Evolutionary conservation across 148 eudicot genomes (phyloP).

Genomic region (Camellia lanceoleosa): DNA sequence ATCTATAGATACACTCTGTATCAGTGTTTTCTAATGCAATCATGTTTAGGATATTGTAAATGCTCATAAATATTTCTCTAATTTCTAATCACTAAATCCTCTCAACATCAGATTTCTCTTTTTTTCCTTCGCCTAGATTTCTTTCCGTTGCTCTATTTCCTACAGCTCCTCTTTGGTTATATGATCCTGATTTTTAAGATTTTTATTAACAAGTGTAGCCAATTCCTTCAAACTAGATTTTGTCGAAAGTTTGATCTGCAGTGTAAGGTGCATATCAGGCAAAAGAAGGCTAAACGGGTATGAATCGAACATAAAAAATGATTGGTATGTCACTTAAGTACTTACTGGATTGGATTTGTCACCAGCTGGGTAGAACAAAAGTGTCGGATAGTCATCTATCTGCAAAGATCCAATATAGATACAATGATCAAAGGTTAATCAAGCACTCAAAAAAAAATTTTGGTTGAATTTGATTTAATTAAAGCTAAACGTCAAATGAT

Average conservation of each 20-base stretch:
- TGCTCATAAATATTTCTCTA: not conserved
- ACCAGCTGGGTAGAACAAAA: slow-evolving; percentile 68
- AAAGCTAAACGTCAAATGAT: no score
- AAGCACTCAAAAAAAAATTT: no score
- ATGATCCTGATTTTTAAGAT: slow-evolving; percentile 42
- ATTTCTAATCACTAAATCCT: not conserved
- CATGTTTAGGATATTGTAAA: not conserved
- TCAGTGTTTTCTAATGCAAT: not conserved
- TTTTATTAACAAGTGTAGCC: slow-evolving; percentile 72
- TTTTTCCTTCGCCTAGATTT: not conserved
- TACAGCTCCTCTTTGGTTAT: slow-evolving; percentile 69
- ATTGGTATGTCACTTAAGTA: not conserved
- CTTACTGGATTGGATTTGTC: slow-evolving; percentile 76
- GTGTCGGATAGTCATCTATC: slow-evolving; percentile 74
- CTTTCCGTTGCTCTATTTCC: slow-evolving; percentile 5
- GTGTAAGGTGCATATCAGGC: not conserved
- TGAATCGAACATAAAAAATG: not conserved
- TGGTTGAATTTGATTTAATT: no score
- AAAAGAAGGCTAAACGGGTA: not conserved
- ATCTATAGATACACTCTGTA: no score
- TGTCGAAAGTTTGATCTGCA: slow-evolving; percentile 64
- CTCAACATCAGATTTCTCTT: not conserved
- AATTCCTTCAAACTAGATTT: slow-evolving; percentile 76
- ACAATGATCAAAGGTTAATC: no score
- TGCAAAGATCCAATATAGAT: slow-evolving; percentile 22